Percentiles rank a stretch among this genome's conserved stretches.
phyloP scores from a whole-genome alignment of 345 rosid species.

The Populus pruinosa region DNA sequence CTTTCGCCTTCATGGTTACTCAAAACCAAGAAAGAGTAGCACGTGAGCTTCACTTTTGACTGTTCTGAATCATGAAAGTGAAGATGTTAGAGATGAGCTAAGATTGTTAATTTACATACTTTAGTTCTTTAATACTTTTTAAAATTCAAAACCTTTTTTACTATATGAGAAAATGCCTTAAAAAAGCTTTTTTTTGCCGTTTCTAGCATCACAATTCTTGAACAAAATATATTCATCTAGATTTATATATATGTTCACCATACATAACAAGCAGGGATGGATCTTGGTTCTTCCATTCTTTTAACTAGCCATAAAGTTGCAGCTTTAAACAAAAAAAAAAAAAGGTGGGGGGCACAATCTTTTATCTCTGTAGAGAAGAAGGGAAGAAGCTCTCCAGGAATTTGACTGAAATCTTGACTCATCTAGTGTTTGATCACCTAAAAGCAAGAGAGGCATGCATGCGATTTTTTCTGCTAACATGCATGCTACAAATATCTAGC shows the following conservation, averaged over 20 bases:
- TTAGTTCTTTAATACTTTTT: no score
- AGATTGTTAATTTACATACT: no score
- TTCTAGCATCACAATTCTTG: no score
- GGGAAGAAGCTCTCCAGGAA: not conserved
- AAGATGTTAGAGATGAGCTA: no score
- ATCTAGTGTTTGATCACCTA: not conserved
- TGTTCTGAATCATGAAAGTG: no score
- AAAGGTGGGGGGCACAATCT: not conserved
- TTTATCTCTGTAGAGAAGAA: not conserved
- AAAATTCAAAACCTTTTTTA: no score
- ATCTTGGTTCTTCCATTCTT: not conserved
- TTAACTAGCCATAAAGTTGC: not conserved
- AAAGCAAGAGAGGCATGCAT: conserved; percentile 5
- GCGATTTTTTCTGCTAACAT: not conserved
- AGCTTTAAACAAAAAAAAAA: not conserved
- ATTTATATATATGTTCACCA: not conserved
- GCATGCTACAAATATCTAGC: not conserved
- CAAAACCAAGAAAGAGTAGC: conserved; percentile 18
- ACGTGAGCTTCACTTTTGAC: not conserved
- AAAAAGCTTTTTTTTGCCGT: no score
- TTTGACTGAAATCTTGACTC: not conserved
- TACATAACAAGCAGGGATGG: not conserved
- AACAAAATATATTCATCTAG: no score
- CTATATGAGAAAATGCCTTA: no score
- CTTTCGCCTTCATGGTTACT: not conserved